Evolutionary conservation across 2,329 filamentous ascomycete genomes (phyloP), one percentile per base, ranked within the genome.

Genomic region (Fusarium brevicatenulatum): DNA sequence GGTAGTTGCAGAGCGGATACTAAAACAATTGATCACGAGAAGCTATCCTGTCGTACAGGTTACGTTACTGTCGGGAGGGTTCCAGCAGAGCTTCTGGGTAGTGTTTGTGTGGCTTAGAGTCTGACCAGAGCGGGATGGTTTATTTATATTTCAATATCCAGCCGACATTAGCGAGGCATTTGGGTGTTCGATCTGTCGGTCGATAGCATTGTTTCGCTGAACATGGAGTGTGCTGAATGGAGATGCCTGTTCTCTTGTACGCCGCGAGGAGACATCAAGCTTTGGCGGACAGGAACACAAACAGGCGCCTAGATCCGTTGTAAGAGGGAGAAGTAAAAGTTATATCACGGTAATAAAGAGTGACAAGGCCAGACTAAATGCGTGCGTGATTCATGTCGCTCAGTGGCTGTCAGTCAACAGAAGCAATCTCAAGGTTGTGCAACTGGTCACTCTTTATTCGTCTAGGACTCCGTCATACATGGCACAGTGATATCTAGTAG

Each of bases 31-130:
- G 70, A 68, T 73, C 70, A 73, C 71, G 70, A 73, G 71, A 73
- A 65, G 47, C 54, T 73, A 73, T 71, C 55, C 53, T 37, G 71
- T 73, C 66, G 58, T 63, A 73, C 71, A 73, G 63, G 71, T 71
- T 73, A 73, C 71, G 63, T 73, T 73, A 71, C 70, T 47, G 34
- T 36, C 50, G 56, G 50, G 34, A 30, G 32, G 37, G 25, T 52
- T 53, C 34, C 46, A 52, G 46, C 46, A 58, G 60, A 59, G 47
- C 66, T 62, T 56, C 58, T 73, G 25, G 44, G 32, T 15, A 65
- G 52, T 47, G 40, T 46, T 63, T 71, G 68, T 67, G 57, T 63
- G 46, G 34, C 52, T 40, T 47, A 40, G 47, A 58, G 56, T 67
- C 43, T 49, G 52, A 39, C 19, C 18, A 34, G 43, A 37, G 36